phyloP scores from a whole-genome alignment of 345 rosid species.

The Citrus medica region DNA sequence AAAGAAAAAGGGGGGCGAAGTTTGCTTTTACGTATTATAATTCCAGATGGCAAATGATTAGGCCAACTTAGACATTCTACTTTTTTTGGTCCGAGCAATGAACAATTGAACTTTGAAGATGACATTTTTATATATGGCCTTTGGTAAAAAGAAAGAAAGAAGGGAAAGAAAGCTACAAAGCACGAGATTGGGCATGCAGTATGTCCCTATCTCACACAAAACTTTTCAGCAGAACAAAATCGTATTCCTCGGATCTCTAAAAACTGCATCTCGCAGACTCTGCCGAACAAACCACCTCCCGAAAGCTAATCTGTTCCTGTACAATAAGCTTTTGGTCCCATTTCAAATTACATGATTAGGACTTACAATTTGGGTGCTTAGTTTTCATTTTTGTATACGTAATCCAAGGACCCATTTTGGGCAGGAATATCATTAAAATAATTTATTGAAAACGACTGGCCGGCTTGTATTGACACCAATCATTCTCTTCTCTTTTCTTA shows the following conservation, averaged over 20 bases:
- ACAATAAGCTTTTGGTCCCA: not conserved
- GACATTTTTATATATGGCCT: no score
- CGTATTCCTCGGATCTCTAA: not conserved
- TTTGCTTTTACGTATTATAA: not conserved
- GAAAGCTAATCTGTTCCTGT: not conserved
- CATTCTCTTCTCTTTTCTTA: not conserved
- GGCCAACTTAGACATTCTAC: constrained; percentile 3
- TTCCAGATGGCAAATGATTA: constrained; percentile 2
- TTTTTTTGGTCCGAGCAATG: not conserved
- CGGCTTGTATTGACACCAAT: not conserved
- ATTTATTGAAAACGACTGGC: not conserved
- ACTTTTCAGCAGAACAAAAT: not conserved
- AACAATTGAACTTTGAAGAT: not conserved
- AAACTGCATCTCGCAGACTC: not conserved
- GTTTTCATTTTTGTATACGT: not conserved
- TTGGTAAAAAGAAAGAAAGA: no score
- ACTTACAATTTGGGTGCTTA: not conserved
- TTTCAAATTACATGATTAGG: not conserved
- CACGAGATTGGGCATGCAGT: not conserved
- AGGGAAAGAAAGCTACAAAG: not conserved
- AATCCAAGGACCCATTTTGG: not conserved
- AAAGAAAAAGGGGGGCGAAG: not conserved
- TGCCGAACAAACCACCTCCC: not conserved
- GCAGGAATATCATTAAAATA: not conserved
- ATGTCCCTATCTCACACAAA: not conserved